Evolutionary conservation across 2,329 filamentous ascomycete genomes (phyloP).

Genomic region (Aspergillus ochraceus): DNA sequence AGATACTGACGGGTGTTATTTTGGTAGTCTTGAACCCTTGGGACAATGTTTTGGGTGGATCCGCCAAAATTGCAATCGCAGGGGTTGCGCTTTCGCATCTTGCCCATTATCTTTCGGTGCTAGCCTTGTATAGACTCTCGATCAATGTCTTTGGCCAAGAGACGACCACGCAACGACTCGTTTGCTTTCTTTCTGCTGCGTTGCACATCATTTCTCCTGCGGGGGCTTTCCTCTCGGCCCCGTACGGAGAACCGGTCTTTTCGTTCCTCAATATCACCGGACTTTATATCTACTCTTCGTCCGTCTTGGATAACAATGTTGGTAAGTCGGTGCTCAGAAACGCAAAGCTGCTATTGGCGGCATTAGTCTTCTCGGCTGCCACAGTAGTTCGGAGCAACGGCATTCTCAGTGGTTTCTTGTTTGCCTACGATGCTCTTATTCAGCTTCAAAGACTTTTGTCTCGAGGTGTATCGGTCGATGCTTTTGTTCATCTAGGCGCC

Average conservation of each 20-base stretch:
- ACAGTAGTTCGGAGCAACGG: conserved; percentile 82
- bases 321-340: conserved; percentile 38
- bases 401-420: conserved; percentile 74
- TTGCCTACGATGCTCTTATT: conserved; percentile 62
- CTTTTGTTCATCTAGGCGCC: conserved; percentile 55
- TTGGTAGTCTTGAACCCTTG: conserved; percentile 25
- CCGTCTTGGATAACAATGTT: conserved; percentile 32
- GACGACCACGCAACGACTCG: conserved; percentile 28
- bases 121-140: conserved; percentile 70
- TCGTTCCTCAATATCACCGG: conserved; percentile 75
- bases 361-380: conserved; percentile 69
- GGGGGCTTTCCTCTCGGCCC: conserved; percentile 83
- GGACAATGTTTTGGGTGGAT: conserved; percentile 18
- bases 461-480: conserved; percentile 36
- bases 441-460: conserved; percentile 44
- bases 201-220: conserved; percentile 85
- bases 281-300: conserved; percentile 65
- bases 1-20: conserved; percentile 11
- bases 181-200: conserved; percentile 63
- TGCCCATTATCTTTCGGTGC: conserved; percentile 74
- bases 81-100: conserved; percentile 68
- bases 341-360: conserved; percentile 60
- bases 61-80: conserved; percentile 43
- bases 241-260: conserved; percentile 79
- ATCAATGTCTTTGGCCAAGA: conserved; percentile 51